Percentiles rank a stretch among this genome's conserved stretches.
These are phyloP conservation scores for Papilionanthe hybrid DNA, from an alignment of 116 monocot genomes.

Conservation along the genomic window DNA sequence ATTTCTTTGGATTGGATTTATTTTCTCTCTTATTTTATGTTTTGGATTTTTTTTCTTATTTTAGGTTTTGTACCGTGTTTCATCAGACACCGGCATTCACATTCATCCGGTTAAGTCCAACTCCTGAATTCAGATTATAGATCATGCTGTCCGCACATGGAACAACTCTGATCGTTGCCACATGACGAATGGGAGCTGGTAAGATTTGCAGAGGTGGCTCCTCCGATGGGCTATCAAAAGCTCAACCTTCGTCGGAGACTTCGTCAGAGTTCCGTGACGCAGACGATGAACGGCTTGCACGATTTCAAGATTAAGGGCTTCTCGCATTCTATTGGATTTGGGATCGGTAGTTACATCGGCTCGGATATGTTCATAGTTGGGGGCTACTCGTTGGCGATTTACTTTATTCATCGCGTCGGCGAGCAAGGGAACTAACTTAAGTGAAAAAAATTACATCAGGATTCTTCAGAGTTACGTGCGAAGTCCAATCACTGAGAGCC, in stretches of 20 bases:
- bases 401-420: not conserved
- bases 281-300: slow-evolving; percentile 43
- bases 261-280: slow-evolving; percentile 26
- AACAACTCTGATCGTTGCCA: not conserved
- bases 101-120: not conserved
- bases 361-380: slow-evolving; percentile 28
- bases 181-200: slow-evolving; percentile 15
- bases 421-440: no score
- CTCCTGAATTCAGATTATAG: not conserved
- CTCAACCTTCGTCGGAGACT: slow-evolving; percentile 26
- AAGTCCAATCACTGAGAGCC: no score
- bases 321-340: slow-evolving; percentile 29
- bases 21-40: no score
- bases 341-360: slow-evolving; percentile 24
- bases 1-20: no score
- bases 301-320: slow-evolving; percentile 34
- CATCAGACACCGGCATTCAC: not conserved
- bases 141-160: not conserved
- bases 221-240: slow-evolving; percentile 2
- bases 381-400: slow-evolving; percentile 37
- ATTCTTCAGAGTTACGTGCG: no score
- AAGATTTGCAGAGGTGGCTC: slow-evolving; percentile 17
- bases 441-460: no score
- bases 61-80: not conserved
- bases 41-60: no score